Conservation (phyloP, 2,329 filamentous ascomycete species). For the Aspergillus sp. region DNA sequence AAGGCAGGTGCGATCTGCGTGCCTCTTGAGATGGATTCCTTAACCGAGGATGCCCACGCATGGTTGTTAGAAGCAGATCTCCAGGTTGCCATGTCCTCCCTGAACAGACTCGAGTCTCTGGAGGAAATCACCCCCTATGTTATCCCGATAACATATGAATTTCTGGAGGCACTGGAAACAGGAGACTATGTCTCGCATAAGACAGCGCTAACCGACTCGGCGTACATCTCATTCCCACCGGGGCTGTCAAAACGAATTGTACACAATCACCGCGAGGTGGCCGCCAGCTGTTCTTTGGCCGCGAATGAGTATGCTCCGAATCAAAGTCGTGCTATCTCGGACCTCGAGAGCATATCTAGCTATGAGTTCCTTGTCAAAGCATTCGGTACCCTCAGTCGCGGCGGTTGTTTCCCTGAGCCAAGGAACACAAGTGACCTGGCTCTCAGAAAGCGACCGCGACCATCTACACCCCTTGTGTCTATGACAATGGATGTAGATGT, state of each 20-base stretch:
- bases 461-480: no score
- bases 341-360: constrained; percentile 48
- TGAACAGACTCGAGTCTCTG: constrained; percentile 6
- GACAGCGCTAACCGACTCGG: constrained; percentile 18
- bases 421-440: constrained; percentile 22
- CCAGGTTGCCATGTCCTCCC: constrained; percentile 42
- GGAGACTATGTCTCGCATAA: no score
- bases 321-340: constrained; percentile 29
- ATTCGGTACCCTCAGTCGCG: constrained; percentile 38
- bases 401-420: constrained; percentile 50
- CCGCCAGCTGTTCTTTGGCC: constrained; percentile 30
- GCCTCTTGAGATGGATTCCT: constrained; percentile 34
- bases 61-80: constrained; percentile 38
- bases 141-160: background rate
- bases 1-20: constrained; percentile 33
- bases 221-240: constrained; percentile 36
- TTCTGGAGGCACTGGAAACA: background rate
- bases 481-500: background rate
- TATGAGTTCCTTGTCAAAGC: constrained; percentile 46
- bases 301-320: background rate
- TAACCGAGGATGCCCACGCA: constrained; percentile 34
- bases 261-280: constrained; percentile 34
- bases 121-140: background rate
- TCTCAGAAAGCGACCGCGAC: no score
- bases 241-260: constrained; percentile 35